These are phyloP conservation scores for Fragaria ananassa DNA, from an alignment of 306 rosid genomes.

Conservation along the genomic window DNA sequence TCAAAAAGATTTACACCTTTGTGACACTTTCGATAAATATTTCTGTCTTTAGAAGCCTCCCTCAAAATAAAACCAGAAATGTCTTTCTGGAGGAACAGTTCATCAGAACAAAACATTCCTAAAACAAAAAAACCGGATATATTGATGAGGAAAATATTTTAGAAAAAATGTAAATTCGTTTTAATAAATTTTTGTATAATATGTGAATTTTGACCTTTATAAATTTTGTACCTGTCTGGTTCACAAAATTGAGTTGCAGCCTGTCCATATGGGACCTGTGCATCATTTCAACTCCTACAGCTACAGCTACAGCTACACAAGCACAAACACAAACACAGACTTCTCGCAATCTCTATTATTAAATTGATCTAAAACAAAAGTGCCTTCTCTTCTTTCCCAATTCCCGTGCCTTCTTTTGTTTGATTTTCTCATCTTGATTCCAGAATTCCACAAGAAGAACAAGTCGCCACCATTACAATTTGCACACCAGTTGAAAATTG, in stretches of 20 bases:
- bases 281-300: neutral
- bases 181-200: too few relatives aligned
- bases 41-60: too few relatives aligned
- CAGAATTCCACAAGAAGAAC: neutral
- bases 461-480: neutral
- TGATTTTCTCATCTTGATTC: neutral
- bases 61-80: too few relatives aligned
- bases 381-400: neutral
- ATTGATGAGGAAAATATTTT: too few relatives aligned
- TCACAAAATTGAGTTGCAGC: neutral
- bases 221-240: too few relatives aligned
- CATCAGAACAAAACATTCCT: too few relatives aligned
- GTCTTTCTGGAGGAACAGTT: too few relatives aligned
- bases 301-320: neutral
- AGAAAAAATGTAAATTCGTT: too few relatives aligned
- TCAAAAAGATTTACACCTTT: too few relatives aligned
- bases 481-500: neutral
- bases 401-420: neutral
- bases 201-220: too few relatives aligned
- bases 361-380: neutral
- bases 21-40: too few relatives aligned
- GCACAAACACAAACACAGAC: neutral
- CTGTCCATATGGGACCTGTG: neutral
- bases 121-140: too few relatives aligned
- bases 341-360: neutral